Conservation (phyloP, 148 eudicot species). For the Chenopodium berlandieri region DNA sequence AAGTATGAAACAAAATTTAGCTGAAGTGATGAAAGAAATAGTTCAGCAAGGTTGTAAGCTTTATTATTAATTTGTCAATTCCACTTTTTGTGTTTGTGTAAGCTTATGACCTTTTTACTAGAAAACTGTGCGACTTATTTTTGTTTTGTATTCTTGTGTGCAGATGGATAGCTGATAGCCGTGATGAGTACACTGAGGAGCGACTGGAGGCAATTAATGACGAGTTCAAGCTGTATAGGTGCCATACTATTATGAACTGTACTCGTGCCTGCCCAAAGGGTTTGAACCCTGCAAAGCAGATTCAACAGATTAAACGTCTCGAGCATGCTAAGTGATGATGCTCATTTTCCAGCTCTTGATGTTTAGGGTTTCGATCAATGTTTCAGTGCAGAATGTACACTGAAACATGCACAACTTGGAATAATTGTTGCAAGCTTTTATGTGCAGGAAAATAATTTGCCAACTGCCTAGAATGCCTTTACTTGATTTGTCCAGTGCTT, state of each 20-base stretch:
- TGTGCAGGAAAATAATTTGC: conserved; percentile 11
- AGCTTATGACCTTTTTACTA: too few species aligned
- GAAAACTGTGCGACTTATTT: not conserved
- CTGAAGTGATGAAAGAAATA: not conserved
- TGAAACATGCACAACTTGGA: not conserved
- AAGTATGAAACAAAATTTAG: not conserved
- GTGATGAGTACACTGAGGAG: conserved; percentile 93
- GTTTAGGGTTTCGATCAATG: not conserved
- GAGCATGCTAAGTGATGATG: conserved; percentile 30
- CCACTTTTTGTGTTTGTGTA: not conserved
- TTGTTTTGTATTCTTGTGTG: conserved; percentile 7
- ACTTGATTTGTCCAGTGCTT: conserved; percentile 2
- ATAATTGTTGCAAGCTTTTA: conserved; percentile 11
- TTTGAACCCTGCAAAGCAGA: conserved; percentile 88
- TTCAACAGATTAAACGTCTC: conserved; percentile 78
- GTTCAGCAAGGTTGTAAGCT: not conserved
- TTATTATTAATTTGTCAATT: not conserved
- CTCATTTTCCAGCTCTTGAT: not conserved
- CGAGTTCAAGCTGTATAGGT: conserved; percentile 94
- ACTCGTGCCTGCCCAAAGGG: conserved; percentile 97
- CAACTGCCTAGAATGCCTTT: not conserved
- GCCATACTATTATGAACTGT: conserved; percentile 95
- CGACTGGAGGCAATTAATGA: conserved; percentile 85
- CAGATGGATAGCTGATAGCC: conserved; percentile 99
- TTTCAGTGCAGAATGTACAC: not conserved